Conservation (phyloP, 345 rosid genomes). For the Populus alba region DNA sequence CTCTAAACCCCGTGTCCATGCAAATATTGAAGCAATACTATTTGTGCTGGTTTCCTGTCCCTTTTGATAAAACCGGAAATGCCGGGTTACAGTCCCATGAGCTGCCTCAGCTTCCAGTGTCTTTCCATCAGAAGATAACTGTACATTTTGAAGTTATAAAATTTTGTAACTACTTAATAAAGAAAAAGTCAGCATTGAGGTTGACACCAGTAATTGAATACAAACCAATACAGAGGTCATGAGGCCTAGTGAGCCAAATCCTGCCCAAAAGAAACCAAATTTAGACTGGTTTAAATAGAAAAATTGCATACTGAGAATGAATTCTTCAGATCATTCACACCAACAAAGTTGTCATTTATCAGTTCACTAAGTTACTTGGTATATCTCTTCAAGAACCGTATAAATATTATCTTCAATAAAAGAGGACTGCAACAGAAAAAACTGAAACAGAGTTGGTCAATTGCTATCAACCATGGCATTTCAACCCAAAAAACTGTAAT, state of each 20-base stretch:
- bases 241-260: constrained; percentile 96
- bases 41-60: constrained; percentile 99
- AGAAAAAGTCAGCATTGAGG: neutral
- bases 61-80: constrained; percentile 81
- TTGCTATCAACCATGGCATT: neutral
- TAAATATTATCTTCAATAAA: neutral
- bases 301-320: neutral
- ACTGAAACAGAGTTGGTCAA: neutral
- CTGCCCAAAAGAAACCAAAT: constrained; percentile 39
- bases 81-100: constrained; percentile 97
- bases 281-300: neutral
- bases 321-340: neutral
- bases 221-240: constrained; percentile 94
- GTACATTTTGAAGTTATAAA: constrained; percentile 22
- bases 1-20: constrained; percentile 90
- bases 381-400: neutral
- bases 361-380: neutral
- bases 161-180: neutral
- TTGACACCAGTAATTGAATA: constrained; percentile 12
- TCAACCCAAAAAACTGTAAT: neutral
- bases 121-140: constrained; percentile 93
- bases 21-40: constrained; percentile 94
- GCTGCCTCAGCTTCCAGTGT: constrained; percentile 97
- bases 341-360: neutral
- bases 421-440: neutral